Conservation (phyloP, 2,329 filamentous ascomycete genomes). For the Xylaria digitata region DNA sequence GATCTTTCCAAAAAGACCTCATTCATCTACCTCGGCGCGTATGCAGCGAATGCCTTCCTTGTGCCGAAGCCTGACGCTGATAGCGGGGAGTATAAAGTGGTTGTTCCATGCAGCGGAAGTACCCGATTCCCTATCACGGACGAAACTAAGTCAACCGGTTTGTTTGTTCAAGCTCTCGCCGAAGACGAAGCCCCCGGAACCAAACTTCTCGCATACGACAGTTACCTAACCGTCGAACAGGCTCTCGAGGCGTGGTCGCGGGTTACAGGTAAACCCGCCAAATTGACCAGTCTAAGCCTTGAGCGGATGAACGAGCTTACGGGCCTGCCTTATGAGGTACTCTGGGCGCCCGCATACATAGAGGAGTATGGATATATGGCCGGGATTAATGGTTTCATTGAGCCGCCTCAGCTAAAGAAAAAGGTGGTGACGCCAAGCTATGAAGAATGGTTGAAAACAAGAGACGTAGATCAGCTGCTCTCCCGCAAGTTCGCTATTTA, state of each 20-base stretch:
- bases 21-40: constrained; percentile 50
- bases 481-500: constrained; percentile 13
- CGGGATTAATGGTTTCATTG: constrained; percentile 53
- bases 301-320: constrained; percentile 52
- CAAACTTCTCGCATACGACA: constrained; percentile 60
- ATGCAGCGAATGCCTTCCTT: constrained; percentile 49
- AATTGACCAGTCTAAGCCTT: constrained; percentile 46
- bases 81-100: constrained; percentile 49
- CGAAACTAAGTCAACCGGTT: constrained; percentile 53
- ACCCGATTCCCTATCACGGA: constrained; percentile 56
- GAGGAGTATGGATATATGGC: constrained; percentile 54
- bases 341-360: constrained; percentile 31
- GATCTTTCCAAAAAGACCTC: constrained; percentile 49
- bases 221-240: constrained; percentile 51
- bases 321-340: constrained; percentile 51
- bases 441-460: constrained; percentile 48
- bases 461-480: constrained; percentile 35
- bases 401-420: constrained; percentile 54
- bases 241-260: constrained; percentile 51
- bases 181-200: constrained; percentile 54
- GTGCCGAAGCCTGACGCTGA: constrained; percentile 45
- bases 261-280: constrained; percentile 53
- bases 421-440: constrained; percentile 47
- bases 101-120: constrained; percentile 45
- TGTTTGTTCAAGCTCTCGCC: constrained; percentile 58